Base-by-base conservation (phyloP, 805 yeast genomes). In the Lipomyces orientalis region DNA sequence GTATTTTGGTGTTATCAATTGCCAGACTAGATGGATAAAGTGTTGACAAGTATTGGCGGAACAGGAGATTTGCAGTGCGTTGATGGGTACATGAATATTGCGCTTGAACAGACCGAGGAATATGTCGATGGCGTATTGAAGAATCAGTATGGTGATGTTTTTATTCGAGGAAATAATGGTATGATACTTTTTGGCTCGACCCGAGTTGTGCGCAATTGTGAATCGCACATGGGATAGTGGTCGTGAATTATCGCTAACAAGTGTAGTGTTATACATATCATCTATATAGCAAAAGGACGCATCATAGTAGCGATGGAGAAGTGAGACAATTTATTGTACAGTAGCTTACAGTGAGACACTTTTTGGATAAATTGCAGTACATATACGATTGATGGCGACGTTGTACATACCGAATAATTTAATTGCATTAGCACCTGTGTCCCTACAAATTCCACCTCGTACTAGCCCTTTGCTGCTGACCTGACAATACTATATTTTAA, bases 61-160 rank as follows among this genome's bases (percentile, higher is more conserved):
- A 14, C 59, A 79, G 81, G 90, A 6, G 82, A 79, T 60, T 83
- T 91, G 70, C 94, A 91, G 73, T 91, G 97, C 54, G 93, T 95
- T 66, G 99, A 95, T 77, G 98, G 98, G 8, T 95, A 88, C 81
- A 93, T 95, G 97, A 95, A 95, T 79, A 89, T 95, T 60, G 97
- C 94, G 1, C 83, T 95, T 71, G 92, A 90, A 64, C 84, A 88
- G 68, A 87, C 97, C 3, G 83, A 86, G 58, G 99, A 95, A 76
- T 78, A 79, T 57, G 85, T 86, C 43, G 80, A 81, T 62, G 85
- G 85, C 6, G 82, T 82, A 58, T 75, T 77, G 56, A 85, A 84
- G 49, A 85, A 84, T 69, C 80, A 79, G 34, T 88, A 87, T 69
- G 91, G 91, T 39, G 97, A 91, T 78, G 93, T 91, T 35, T 92